Conservation (phyloP, 306 rosid genomes). For the Cercis canadensis region DNA sequence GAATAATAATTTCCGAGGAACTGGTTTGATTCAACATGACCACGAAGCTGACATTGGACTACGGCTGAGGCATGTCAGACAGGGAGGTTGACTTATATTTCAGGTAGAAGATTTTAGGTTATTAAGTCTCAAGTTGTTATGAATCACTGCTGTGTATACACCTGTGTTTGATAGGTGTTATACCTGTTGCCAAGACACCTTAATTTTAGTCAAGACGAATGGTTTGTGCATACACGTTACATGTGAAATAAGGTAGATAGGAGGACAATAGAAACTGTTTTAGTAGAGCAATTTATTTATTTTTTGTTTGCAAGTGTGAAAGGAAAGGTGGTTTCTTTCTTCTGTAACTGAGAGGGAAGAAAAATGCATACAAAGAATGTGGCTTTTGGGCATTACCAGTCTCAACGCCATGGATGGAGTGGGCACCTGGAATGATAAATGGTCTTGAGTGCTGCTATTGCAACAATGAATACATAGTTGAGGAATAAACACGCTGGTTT, state of each 20-base stretch:
- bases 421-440: too few relatives aligned
- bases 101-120: constrained; percentile 31
- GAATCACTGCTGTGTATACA: constrained; percentile 41
- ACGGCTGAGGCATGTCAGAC: constrained; percentile 61
- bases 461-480: too few relatives aligned
- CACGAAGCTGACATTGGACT: constrained; percentile 75
- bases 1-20: constrained; percentile 38
- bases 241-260: background rate
- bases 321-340: background rate
- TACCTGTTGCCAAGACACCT: constrained; percentile 31
- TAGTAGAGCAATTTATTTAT: too few relatives aligned
- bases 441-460: too few relatives aligned
- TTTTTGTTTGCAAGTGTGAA: too few relatives aligned
- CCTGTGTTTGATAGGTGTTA: constrained; percentile 30
- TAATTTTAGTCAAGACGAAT: constrained; percentile 27
- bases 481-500: too few relatives aligned
- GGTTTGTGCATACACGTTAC: constrained; percentile 29
- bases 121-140: constrained; percentile 26
- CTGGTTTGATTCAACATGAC: constrained; percentile 50
- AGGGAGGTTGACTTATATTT: constrained; percentile 36
- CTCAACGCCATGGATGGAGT: too few relatives aligned
- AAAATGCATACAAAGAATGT: background rate
- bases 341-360: constrained; percentile 24
- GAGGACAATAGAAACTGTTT: constrained; percentile 1
- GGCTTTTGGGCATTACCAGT: too few relatives aligned